Evolutionary conservation across 2,329 filamentous ascomycete genomes (phyloP).

Genomic region (Colletotrichum sp.): DNA sequence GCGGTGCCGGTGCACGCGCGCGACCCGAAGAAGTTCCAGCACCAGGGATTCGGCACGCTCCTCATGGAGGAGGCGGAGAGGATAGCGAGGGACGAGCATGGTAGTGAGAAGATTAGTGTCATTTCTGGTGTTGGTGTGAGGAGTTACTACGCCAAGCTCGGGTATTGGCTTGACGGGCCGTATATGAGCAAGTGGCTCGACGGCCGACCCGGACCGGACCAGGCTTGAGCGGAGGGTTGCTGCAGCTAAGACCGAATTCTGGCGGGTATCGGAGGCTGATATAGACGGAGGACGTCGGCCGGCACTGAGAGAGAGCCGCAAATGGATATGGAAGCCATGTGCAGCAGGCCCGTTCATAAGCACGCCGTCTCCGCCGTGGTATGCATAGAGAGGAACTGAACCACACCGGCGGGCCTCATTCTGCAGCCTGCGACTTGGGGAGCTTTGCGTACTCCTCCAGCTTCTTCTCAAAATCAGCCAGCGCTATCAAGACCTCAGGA

Average conservation of each 20-base stretch:
- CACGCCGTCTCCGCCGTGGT: not conserved
- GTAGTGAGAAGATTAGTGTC: constrained; percentile 91
- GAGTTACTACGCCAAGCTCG: constrained; percentile 92
- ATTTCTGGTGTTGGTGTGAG: constrained; percentile 97
- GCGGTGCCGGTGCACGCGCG: constrained; percentile 97
- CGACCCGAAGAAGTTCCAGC: constrained; percentile 96
- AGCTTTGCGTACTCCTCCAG: not conserved
- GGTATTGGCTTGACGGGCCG: constrained; percentile 91
- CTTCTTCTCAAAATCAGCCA: constrained; percentile 49
- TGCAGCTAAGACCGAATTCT: not conserved
- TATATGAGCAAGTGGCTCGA: constrained; percentile 77
- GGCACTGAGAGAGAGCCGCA: not conserved
- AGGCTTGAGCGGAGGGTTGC: constrained; percentile 15
- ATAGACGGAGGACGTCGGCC: not conserved
- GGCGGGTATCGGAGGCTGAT: not conserved
- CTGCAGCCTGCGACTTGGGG: not conserved
- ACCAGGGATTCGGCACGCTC: constrained; percentile 94
- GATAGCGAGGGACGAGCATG: constrained; percentile 93
- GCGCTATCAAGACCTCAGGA: constrained; percentile 54
- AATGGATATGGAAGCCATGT: not conserved
- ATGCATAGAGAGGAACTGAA: not conserved
- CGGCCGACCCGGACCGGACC: constrained; percentile 35
- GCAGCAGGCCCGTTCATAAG: not conserved
- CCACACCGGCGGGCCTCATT: not conserved
- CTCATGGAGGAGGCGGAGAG: constrained; percentile 98